Base-by-base conservation (phyloP, 1,284 basidiomycete species). In the Neonothopanus nambi region DNA sequence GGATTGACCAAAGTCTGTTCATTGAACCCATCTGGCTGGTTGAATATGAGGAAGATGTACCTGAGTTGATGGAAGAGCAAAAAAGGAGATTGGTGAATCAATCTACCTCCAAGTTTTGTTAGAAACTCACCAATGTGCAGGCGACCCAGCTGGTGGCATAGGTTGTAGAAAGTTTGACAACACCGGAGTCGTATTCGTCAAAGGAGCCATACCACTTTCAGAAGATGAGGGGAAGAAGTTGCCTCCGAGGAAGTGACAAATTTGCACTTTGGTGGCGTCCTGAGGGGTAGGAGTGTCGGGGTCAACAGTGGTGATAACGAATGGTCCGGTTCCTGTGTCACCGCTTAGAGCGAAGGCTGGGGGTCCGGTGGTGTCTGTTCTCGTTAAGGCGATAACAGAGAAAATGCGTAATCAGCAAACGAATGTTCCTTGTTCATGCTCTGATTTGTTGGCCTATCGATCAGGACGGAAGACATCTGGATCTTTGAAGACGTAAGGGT, bases 271-370 rank as follows among this genome's bases (percentile, higher is more conserved):
- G 0, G 73, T 76, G 3, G 77, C 77, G 9, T 51, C 60, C 56
- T 78, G 73, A 2, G 79, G 79, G 8, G 78, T 77, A 1, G 79
- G 79, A 7, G 76, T 77, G 56, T 82, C 79, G 5, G 73, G 79
- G 54, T 82, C 80, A 4, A 80, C 73, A 12, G 69, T 62, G 0
- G 73, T 73, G 20, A 80, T 63, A 30, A 82, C 77, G 61, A 79
- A 80, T 0, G 73, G 72, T 1, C 73, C 73, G n/a, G 48, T 56
- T 21, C 61, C 63, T 5, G 58, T 51, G 26, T 62, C 45, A 17
- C 67, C 70, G 17, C 61, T 46, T 23, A 77, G 63, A 36, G 63
- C 62, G 61, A 78, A 80, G 0, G 58, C 60, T 4, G 78, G 77
- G 1, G 73, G 72, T 1, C 69, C 70, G 5, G 69, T 75, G 6